Base-by-base conservation (phyloP, 208 protist species). In the Crithidia thermophila region DNA sequence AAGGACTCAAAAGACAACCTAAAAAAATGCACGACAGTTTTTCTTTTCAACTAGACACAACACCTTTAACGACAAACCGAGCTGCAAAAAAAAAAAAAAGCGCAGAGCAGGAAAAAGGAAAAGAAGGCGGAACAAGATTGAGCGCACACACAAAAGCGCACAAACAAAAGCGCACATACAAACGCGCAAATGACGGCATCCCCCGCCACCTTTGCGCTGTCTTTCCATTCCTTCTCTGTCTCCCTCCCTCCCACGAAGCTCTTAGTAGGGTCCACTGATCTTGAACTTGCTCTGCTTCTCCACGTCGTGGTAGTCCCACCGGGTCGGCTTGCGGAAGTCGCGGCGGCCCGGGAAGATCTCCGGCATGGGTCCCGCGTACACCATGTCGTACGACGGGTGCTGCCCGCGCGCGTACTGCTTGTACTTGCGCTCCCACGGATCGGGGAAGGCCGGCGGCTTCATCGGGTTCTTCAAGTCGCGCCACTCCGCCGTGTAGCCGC, bases 361-460 rank as follows among this genome's bases (percentile, higher is more conserved):
- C 25, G 91, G 91, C 87, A 94, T 94, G 23, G 91, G 91, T 2
- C 91, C 91, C 6, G 91, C 91, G 62, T 96, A 96, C 61, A 87
- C 81, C 88, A 94, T 94, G 64, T 96, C 91, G 73, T 96, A 96
- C 42, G 85, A 93, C 52, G 91, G 91, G 62, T 96, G 91, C 79
- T 94, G 88, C 5, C 91, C 91, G 20, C 91, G 86, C 16, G 88
- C 87, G 72, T 96, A 96, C 71, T 96, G 87, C 66, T 82, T 84
- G 76, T 96, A 96, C 84, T 94, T 94, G 42, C 87, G 75, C 61
- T 96, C 88, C 88, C 88, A 96, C 78, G 91, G 91, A 30, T 82
- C 74, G 2, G 91, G 91, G 75, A 96, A 94, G 68, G 82, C 79
- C 14, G 88, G 87, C 20, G 91, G 91, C 47, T 79, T 77, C 87